phyloP scores from a whole-genome alignment of 1,284 basidiomycete species.

The Cutaneotrichosporon cyanovorans region DNA sequence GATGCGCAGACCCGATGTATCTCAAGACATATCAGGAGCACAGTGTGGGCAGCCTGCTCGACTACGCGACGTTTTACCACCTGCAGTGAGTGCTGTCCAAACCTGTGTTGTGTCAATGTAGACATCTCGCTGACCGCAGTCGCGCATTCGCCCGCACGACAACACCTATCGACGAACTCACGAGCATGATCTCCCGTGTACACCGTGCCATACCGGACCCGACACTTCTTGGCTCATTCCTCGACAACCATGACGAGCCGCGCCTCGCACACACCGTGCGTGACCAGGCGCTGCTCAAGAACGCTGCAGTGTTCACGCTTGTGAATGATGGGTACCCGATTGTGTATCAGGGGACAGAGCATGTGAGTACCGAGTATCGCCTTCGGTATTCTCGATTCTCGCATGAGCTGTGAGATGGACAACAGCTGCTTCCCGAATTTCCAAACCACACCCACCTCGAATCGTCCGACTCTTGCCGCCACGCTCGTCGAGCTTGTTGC shows the following conservation, averaged over 20 bases:
- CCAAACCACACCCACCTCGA: no score
- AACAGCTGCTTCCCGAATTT: no score
- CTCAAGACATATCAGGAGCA: conserved; percentile 43
- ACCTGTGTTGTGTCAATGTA: no score
- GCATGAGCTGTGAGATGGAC: no score
- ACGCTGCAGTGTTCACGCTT: conserved; percentile 48
- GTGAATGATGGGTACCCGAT: conserved; percentile 53
- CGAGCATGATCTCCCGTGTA: conserved; percentile 32
- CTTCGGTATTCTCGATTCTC: no score
- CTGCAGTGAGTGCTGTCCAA: conserved; percentile 22
- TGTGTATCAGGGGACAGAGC: conserved; percentile 54
- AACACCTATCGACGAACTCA: conserved; percentile 31
- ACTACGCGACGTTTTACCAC: conserved; percentile 54
- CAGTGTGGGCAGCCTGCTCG: conserved; percentile 51
- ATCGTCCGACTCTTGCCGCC: no score
- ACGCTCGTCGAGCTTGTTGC: no score
- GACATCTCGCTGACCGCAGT: conserved; percentile 14
- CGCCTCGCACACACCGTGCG: conserved; percentile 37
- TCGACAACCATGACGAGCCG: conserved; percentile 48
- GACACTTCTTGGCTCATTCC: conserved; percentile 45
- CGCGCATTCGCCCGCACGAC: conserved; percentile 31
- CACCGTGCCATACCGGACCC: conserved; percentile 39
- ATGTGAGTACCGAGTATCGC: conserved; percentile 32
- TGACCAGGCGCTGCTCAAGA: conserved; percentile 42
- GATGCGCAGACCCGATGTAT: conserved; percentile 35